Evolutionary conservation across 768 basidiomycete genomes (phyloP).

Genomic region (Lanmaoa pseudosensibilis): DNA sequence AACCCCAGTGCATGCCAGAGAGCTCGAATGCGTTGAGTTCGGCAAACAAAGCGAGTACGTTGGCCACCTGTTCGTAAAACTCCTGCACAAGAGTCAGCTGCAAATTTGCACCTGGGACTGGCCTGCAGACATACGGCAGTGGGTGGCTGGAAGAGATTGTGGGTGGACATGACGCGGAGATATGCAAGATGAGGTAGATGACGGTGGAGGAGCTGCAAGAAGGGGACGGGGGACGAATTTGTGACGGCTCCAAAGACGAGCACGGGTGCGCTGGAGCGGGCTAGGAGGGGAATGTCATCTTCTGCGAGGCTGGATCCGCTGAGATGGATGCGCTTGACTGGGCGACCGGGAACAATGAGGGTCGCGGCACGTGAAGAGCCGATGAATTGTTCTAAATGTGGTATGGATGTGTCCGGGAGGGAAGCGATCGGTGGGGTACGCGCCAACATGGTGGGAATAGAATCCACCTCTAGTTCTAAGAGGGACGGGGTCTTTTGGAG

Average conservation of each 20-base stretch:
- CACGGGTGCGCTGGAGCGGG: slow-evolving; percentile 49
- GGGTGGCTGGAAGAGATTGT: slow-evolving; percentile 49
- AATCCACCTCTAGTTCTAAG: slow-evolving; percentile 55
- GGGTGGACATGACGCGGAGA: slow-evolving; percentile 63
- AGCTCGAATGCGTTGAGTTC: slow-evolving; percentile 68
- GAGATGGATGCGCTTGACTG: slow-evolving; percentile 62
- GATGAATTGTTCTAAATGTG: slow-evolving; percentile 54
- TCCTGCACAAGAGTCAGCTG: slow-evolving; percentile 38
- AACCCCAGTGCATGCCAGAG: slow-evolving; percentile 74
- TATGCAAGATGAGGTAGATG: slow-evolving; percentile 62
- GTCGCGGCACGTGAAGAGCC: slow-evolving; percentile 59
- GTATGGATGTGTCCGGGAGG: slow-evolving; percentile 38
- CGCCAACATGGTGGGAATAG: slow-evolving; percentile 32
- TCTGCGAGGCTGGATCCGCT: slow-evolving; percentile 59
- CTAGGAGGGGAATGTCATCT: slow-evolving; percentile 52
- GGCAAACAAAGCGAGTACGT: slow-evolving; percentile 56
- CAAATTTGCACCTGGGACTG: neutral
- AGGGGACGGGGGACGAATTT: slow-evolving; percentile 53
- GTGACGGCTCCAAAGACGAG: slow-evolving; percentile 61
- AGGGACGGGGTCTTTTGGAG: slow-evolving; percentile 56
- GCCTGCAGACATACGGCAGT: slow-evolving; percentile 39
- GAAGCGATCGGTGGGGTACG: slow-evolving; percentile 19
- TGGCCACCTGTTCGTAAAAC: slow-evolving; percentile 63
- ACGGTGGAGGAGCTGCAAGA: slow-evolving; percentile 55
- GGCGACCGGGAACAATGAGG: slow-evolving; percentile 62